Evolutionary conservation across 148 eudicot species (phyloP).

Genomic region (Oxyria digyna): DNA sequence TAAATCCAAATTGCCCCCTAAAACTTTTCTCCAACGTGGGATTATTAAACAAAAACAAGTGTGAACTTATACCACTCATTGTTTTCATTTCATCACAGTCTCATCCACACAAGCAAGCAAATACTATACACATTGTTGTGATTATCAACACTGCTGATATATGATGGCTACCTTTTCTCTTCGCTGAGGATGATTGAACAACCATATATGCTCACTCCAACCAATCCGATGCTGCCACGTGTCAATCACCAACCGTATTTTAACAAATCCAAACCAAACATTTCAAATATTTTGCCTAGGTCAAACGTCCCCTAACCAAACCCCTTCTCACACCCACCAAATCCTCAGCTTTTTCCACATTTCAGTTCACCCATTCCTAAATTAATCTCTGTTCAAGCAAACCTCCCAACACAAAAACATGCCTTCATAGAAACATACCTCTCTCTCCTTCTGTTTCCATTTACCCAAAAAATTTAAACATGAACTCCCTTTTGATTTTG

Average conservation of each 20-base stretch:
- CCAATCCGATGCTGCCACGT: background rate
- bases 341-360: background rate
- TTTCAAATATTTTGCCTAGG: background rate
- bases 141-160: background rate
- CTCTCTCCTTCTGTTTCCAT: background rate
- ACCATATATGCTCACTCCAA: background rate
- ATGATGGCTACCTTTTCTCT: background rate
- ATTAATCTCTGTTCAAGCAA: background rate
- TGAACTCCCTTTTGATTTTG: background rate
- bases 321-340: background rate
- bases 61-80: too few relatives aligned
- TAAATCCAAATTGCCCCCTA: too few relatives aligned
- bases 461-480: background rate
- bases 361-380: conserved; percentile 4
- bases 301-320: background rate
- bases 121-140: background rate
- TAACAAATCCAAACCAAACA: conserved; percentile 5
- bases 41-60: too few relatives aligned
- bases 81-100: conserved; percentile 1
- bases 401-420: background rate
- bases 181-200: background rate
- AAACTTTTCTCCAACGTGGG: too few relatives aligned
- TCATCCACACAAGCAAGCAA: conserved; percentile 2
- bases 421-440: background rate
- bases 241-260: background rate